Percentiles rank a stretch among this genome's conserved stretches.
Conservation (phyloP, 2,329 filamentous ascomycete genomes). For the Xylariales sp. region DNA sequence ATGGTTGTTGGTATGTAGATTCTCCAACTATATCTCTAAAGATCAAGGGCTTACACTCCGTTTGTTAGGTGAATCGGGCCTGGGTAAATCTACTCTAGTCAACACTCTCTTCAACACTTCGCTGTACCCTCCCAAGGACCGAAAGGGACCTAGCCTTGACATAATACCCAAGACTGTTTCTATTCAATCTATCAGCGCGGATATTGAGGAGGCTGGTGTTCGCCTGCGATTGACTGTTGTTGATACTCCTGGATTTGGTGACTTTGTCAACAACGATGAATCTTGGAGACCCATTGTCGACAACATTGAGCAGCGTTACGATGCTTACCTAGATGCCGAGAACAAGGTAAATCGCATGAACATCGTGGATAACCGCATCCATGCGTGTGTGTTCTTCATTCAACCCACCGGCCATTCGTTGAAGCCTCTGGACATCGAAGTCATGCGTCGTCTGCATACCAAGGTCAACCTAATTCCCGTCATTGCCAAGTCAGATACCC, state of each 20-base stretch:
- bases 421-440: constrained; percentile 98
- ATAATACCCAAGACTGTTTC: constrained; percentile 98
- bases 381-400: constrained; percentile 99
- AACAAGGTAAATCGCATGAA: constrained; percentile 99
- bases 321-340: constrained; percentile 98
- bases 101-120: constrained; percentile 99
- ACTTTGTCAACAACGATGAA: constrained; percentile 99
- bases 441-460: constrained; percentile 99
- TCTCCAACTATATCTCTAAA: not conserved
- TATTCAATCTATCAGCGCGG: constrained; percentile 93
- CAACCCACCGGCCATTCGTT: constrained; percentile 98
- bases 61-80: constrained; percentile 89
- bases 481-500: constrained; percentile 97
- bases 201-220: constrained; percentile 98
- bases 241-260: constrained; percentile 96
- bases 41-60: not conserved
- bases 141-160: constrained; percentile 95
- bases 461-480: constrained; percentile 99
- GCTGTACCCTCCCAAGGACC: constrained; percentile 97
- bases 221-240: constrained; percentile 96
- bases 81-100: constrained; percentile 98
- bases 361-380: constrained; percentile 98
- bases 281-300: constrained; percentile 99
- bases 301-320: constrained; percentile 99
- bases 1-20: constrained; percentile 95